Conservation (phyloP, 2,329 filamentous ascomycete genomes). For the Lecanicillium sp. region DNA sequence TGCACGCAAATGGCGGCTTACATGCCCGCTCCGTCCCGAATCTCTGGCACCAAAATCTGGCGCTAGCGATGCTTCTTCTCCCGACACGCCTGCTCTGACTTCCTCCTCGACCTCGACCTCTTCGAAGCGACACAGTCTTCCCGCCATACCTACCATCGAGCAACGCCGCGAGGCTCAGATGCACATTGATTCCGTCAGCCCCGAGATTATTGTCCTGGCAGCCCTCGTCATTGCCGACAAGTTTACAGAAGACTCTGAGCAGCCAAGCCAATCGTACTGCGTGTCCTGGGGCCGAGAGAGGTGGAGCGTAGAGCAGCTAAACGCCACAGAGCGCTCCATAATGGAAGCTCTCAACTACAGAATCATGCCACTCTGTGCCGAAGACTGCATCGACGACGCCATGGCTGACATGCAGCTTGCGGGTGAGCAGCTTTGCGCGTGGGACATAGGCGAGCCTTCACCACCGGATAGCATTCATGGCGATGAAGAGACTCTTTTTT, state of each 20-base stretch:
- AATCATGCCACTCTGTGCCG: conserved; percentile 51
- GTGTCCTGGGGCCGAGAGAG: conserved; percentile 42
- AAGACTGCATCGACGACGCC: conserved; percentile 48
- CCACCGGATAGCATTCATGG: conserved; percentile 21
- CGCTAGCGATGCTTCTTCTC: conserved; percentile 10
- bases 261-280: conserved; percentile 44
- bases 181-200: conserved; percentile 53
- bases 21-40: conserved; percentile 39
- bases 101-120: conserved; percentile 12
- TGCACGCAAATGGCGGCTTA: conserved; percentile 52
- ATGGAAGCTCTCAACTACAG: conserved; percentile 57
- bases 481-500: conserved; percentile 16
- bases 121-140: conserved; percentile 41
- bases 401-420: conserved; percentile 57
- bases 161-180: conserved; percentile 23
- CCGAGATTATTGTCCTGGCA: conserved; percentile 55
- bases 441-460: conserved; percentile 18
- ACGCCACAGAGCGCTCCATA: conserved; percentile 54
- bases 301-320: conserved; percentile 56
- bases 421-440: conserved; percentile 22
- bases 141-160: conserved; percentile 21
- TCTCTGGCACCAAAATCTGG: neutral
- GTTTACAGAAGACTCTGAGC: conserved; percentile 53
- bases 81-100: conserved; percentile 7
- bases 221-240: conserved; percentile 58